Evolutionary conservation across 225 moss, liverwort and hornwort genomes (phyloP).

Genomic region (Marchantia polymorpha): DNA sequence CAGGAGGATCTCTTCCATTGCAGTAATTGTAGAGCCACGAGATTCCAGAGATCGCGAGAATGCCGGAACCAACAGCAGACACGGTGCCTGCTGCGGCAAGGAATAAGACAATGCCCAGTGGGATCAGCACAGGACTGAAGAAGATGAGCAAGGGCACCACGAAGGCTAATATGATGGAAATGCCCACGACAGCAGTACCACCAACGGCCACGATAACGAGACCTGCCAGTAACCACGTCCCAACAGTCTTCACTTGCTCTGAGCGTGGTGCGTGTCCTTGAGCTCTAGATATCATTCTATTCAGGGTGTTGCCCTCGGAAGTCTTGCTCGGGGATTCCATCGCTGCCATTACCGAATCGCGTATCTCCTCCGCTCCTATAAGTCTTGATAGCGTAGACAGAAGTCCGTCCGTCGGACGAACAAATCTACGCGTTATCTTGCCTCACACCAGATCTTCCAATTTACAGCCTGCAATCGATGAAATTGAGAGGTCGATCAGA

Average conservation of each 20-base stretch:
- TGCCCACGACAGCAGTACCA: slow-evolving; percentile 53
- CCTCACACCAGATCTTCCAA: neutral
- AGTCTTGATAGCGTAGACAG: slow-evolving; percentile 11
- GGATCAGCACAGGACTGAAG: slow-evolving; percentile 69
- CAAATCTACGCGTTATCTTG: neutral
- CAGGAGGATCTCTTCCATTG: slow-evolving; percentile 65
- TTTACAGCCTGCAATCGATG: neutral
- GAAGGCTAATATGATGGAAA: slow-evolving; percentile 40
- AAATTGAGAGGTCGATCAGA: neutral
- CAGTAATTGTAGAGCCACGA: slow-evolving; percentile 69
- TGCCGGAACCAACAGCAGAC: slow-evolving; percentile 41
- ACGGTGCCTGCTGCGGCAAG: slow-evolving; percentile 41
- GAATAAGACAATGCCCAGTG: slow-evolving; percentile 49
- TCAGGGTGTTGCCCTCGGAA: neutral
- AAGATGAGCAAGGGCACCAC: slow-evolving; percentile 58
- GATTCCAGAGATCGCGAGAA: slow-evolving; percentile 38
- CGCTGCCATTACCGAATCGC: neutral
- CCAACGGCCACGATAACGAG: slow-evolving; percentile 42
- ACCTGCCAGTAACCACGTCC: slow-evolving; percentile 47
- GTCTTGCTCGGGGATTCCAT: neutral
- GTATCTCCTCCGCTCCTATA: slow-evolving; percentile 9
- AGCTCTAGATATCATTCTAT: slow-evolving; percentile 17
- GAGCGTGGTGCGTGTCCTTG: slow-evolving; percentile 56
- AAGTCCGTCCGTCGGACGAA: neutral
- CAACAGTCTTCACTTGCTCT: slow-evolving; percentile 53